These are phyloP conservation scores for Oldenlandia corymbosa DNA, from an alignment of 257 asterid genomes.

Conservation along the genomic window DNA sequence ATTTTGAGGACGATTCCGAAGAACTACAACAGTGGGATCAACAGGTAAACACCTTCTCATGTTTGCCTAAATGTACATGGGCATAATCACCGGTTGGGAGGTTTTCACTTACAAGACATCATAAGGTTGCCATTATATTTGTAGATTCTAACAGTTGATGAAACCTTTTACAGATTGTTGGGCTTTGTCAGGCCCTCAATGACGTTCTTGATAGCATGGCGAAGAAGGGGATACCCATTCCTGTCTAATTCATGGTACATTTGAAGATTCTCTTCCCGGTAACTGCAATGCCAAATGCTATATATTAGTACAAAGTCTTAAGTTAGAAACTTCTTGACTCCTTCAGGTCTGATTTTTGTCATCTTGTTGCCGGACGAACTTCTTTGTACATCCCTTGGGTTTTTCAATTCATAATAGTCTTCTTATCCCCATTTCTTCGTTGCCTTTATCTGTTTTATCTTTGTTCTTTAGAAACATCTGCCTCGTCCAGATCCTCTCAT, in stretches of 20 bases:
- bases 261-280: neutral
- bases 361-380: too few species aligned
- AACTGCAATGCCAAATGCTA: too few species aligned
- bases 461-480: too few species aligned
- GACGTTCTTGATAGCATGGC: constrained; percentile 95
- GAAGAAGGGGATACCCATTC: constrained; percentile 82
- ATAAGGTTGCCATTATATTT: neutral
- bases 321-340: too few species aligned
- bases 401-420: neutral
- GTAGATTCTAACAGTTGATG: constrained; percentile 9
- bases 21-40: constrained; percentile 99
- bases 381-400: neutral
- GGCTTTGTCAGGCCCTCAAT: constrained; percentile 87
- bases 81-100: too few species aligned
- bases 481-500: too few species aligned
- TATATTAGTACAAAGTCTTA: too few species aligned
- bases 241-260: constrained; percentile 37
- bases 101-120: neutral
- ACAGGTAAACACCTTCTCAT: constrained; percentile 51
- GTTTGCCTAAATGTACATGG: too few species aligned
- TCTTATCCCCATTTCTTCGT: too few species aligned
- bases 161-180: constrained; percentile 60
- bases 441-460: too few species aligned
- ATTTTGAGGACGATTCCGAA: constrained; percentile 92
- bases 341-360: too few species aligned